A percentile compares a stretch with the other conserved stretches of the same genome.
Conservation (phyloP, 495 filamentous ascomycete genomes). For the Trichoderma orchidacearum region DNA sequence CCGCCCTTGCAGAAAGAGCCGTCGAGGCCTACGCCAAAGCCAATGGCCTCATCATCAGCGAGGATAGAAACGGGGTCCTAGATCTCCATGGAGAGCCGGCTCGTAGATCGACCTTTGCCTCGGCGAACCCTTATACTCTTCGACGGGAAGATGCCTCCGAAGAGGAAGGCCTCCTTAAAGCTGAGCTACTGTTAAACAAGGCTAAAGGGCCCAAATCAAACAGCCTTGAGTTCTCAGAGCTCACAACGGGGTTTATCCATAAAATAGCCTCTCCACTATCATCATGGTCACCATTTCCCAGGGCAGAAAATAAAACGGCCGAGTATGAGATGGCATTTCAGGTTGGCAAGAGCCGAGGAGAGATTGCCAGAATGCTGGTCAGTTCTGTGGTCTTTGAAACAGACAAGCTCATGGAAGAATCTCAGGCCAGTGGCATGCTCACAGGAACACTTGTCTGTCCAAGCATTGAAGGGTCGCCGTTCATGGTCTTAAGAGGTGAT, state of each 20-base stretch:
- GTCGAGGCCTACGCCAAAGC: slow-evolving; percentile 33
- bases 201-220: slow-evolving; percentile 12
- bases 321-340: slow-evolving; percentile 43
- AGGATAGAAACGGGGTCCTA: slow-evolving; percentile 36
- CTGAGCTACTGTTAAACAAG: neutral
- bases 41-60: slow-evolving; percentile 30
- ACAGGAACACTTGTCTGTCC: slow-evolving; percentile 52
- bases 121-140: neutral
- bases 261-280: no score
- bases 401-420: slow-evolving; percentile 22
- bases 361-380: slow-evolving; percentile 45
- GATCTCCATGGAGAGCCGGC: slow-evolving; percentile 30
- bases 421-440: slow-evolving; percentile 38
- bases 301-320: slow-evolving; percentile 27
- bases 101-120: slow-evolving; percentile 7
- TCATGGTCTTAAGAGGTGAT: slow-evolving; percentile 40
- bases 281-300: no score
- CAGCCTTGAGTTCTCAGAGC: slow-evolving; percentile 46
- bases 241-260: slow-evolving; percentile 51
- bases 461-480: slow-evolving; percentile 39
- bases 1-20: slow-evolving; percentile 50
- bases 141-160: slow-evolving; percentile 4
- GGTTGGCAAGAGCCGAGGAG: slow-evolving; percentile 34
- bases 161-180: no score
- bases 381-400: slow-evolving; percentile 42